A percentile compares a stretch with the other conserved stretches of the same genome.
Evolutionary conservation across 1,139 yeast species (phyloP).

Genomic region (Debaryomyces coudertii): DNA sequence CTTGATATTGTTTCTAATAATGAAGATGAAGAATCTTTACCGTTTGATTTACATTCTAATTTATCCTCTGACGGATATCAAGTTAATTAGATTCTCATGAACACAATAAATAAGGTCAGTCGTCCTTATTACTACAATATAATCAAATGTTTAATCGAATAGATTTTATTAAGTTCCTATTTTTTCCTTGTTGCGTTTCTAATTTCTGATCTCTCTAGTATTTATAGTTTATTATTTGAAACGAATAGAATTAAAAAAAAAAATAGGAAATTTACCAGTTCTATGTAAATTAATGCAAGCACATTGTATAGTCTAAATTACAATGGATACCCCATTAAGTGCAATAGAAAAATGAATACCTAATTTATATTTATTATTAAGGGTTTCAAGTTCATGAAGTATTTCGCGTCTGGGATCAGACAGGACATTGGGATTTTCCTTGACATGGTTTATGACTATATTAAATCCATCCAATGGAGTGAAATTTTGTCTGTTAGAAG

Average conservation of each 20-base stretch:
- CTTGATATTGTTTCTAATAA: constrained; percentile 44
- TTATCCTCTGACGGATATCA: constrained; percentile 67
- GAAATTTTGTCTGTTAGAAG: constrained; percentile 9
- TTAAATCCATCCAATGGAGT: constrained; percentile 50
- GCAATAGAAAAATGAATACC: constrained; percentile 54
- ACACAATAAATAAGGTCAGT: neutral
- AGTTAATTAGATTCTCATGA: constrained; percentile 44
- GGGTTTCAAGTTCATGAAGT: constrained; percentile 46
- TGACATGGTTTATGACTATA: constrained; percentile 72
- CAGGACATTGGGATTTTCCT: constrained; percentile 44
- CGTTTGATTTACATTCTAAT: constrained; percentile 69
- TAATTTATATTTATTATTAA: constrained; percentile 38
- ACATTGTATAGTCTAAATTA: constrained; percentile 5
- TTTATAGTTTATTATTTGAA: constrained; percentile 1
- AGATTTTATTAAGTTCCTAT: constrained; percentile 2
- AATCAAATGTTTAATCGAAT: neutral
- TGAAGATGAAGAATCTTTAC: constrained; percentile 56
- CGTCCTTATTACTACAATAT: neutral
- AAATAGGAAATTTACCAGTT: neutral
- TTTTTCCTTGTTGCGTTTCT: neutral
- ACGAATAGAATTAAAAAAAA: neutral
- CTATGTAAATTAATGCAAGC: neutral
- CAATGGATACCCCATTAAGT: constrained; percentile 50
- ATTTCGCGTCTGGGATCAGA: constrained; percentile 61
- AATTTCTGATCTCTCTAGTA: constrained; percentile 1